Percentiles rank a stretch among this genome's conserved stretches.
phyloP scores from a whole-genome alignment of 2,329 filamentous ascomycete genomes.

The Hypoxylon sp. region DNA sequence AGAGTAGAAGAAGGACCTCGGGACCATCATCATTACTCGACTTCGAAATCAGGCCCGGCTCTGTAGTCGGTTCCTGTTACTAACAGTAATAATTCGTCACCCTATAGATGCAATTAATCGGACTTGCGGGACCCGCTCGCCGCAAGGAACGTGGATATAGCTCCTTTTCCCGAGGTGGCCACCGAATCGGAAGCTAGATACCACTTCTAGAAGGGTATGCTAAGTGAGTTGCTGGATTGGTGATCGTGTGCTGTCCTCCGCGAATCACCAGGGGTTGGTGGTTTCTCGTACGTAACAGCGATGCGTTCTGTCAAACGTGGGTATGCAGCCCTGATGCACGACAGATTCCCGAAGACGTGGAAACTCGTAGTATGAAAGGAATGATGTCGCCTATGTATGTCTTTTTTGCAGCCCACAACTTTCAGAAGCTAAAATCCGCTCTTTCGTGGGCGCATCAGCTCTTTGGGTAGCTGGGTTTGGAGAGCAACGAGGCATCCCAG shows the following conservation, averaged over 20 bases:
- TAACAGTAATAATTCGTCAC: conserved; percentile 37
- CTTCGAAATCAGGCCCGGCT: conserved; percentile 28
- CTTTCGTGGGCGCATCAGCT: conserved; percentile 34
- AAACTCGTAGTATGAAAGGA: conserved; percentile 27
- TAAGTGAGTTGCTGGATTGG: conserved; percentile 32
- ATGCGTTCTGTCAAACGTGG: conserved; percentile 31
- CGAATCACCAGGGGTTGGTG: conserved; percentile 31
- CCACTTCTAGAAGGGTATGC: conserved; percentile 37
- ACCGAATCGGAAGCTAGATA: conserved; percentile 37
- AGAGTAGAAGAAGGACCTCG: conserved; percentile 55
- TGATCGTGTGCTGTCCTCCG: conserved; percentile 29
- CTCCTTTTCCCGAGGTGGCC: conserved; percentile 23
- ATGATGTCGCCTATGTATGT: conserved; percentile 43
- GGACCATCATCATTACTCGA: conserved; percentile 54
- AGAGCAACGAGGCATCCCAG: conserved; percentile 35
- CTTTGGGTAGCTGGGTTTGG: conserved; percentile 32
- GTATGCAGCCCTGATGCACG: conserved; percentile 41
- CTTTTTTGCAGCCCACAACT: conserved; percentile 15
- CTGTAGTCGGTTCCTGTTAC: conserved; percentile 40
- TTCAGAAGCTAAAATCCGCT: conserved; percentile 24
- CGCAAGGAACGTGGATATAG: conserved; percentile 35
- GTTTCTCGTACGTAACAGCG: conserved; percentile 49
- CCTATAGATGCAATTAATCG: conserved; percentile 38
- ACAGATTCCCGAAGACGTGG: conserved; percentile 45
- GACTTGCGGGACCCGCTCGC: conserved; percentile 25